These are phyloP conservation scores for Vararia minispora DNA, from an alignment of 768 basidiomycete species.

Conservation along the genomic window DNA sequence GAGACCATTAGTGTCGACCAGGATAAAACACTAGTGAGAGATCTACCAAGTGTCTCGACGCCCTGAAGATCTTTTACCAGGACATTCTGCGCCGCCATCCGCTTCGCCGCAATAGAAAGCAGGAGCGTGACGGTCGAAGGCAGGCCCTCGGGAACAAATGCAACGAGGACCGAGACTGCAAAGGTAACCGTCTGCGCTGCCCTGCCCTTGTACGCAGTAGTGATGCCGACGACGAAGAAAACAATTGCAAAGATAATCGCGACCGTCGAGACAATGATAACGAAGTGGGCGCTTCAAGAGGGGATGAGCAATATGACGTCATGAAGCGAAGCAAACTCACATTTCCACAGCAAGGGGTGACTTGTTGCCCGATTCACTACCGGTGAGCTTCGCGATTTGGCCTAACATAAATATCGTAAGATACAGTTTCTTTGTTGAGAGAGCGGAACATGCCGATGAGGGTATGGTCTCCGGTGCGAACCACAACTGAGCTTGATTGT, in stretches of 20 bases:
- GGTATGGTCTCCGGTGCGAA: slow-evolving; percentile 55
- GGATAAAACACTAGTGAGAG: neutral
- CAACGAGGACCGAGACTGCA: slow-evolving; percentile 48
- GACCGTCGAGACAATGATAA: slow-evolving; percentile 48
- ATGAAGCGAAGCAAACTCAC: slow-evolving; percentile 23
- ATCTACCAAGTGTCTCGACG: slow-evolving; percentile 51
- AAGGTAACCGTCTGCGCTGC: slow-evolving; percentile 51
- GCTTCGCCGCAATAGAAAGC: slow-evolving; percentile 57
- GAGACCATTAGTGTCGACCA: neutral
- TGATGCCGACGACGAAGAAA: slow-evolving; percentile 57
- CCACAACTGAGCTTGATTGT: slow-evolving; percentile 33
- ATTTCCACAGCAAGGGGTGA: slow-evolving; percentile 60
- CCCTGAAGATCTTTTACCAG: slow-evolving; percentile 68
- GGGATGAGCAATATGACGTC: slow-evolving; percentile 3
- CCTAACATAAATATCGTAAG: slow-evolving; percentile 24
- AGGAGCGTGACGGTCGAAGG: slow-evolving; percentile 59
- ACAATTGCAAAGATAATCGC: slow-evolving; percentile 51
- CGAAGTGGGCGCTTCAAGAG: slow-evolving; percentile 40
- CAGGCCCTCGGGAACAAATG: slow-evolving; percentile 51
- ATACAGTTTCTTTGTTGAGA: neutral
- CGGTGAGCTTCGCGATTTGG: slow-evolving; percentile 58
- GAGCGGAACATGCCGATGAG: slow-evolving; percentile 36
- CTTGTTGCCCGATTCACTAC: slow-evolving; percentile 51
- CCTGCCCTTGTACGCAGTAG: slow-evolving; percentile 54
- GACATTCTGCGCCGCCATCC: slow-evolving; percentile 62